These are phyloP conservation scores for Xylaria flabelliformis DNA, from an alignment of 495 filamentous ascomycete species.

Conservation along the genomic window DNA sequence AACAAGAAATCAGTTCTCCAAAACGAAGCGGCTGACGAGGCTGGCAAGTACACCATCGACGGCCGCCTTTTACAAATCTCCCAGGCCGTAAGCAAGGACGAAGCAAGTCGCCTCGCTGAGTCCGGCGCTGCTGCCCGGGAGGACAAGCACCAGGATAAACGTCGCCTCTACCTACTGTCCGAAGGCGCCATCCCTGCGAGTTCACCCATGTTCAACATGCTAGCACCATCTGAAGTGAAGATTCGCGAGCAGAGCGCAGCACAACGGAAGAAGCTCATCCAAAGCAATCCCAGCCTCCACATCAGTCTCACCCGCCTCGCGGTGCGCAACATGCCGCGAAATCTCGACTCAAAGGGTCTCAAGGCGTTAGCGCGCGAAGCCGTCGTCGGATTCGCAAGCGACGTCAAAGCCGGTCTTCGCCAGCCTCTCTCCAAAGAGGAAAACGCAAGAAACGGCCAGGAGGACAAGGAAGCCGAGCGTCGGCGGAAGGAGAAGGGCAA, in stretches of 20 bases:
- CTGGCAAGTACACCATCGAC: conserved; percentile 85
- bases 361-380: conserved; percentile 90
- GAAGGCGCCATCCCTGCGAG: conserved; percentile 81
- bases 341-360: conserved; percentile 83
- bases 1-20: conserved; percentile 81
- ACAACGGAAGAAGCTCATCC: conserved; percentile 87
- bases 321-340: conserved; percentile 87
- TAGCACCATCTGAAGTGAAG: conserved; percentile 80
- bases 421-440: conserved; percentile 87
- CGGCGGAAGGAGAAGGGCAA: conserved; percentile 81
- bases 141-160: conserved; percentile 82
- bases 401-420: conserved; percentile 77
- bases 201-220: conserved; percentile 73
- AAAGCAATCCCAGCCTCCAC: conserved; percentile 88
- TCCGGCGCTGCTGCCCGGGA: conserved; percentile 68
- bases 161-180: conserved; percentile 85
- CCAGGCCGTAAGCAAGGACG: conserved; percentile 79
- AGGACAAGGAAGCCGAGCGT: conserved; percentile 79
- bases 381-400: conserved; percentile 89
- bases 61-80: conserved; percentile 85
- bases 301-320: conserved; percentile 92
- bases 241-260: conserved; percentile 87
- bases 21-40: conserved; percentile 75
- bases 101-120: conserved; percentile 76
- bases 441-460: conserved; percentile 72